Conservation (phyloP, 768 basidiomycete species). For the Xerocomellus amylosporus region DNA sequence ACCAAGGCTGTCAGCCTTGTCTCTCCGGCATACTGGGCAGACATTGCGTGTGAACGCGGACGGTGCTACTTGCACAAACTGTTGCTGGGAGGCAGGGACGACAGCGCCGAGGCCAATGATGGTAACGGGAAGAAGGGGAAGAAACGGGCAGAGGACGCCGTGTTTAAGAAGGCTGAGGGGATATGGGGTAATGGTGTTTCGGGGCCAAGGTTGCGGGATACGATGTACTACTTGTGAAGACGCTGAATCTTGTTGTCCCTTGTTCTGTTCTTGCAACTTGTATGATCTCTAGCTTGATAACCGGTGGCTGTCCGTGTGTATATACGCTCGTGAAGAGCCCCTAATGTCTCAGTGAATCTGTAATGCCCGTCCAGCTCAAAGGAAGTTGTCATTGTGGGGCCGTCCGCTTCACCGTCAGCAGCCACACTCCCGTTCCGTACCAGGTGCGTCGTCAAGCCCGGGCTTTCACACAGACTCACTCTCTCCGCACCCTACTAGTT, state of each 20-base stretch:
- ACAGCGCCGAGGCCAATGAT: slow-evolving; percentile 16
- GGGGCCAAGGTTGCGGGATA: slow-evolving; percentile 49
- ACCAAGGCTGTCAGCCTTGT: slow-evolving; percentile 45
- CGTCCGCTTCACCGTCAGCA: slow-evolving; percentile 34
- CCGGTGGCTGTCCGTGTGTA: background rate
- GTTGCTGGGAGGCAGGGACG: slow-evolving; percentile 33
- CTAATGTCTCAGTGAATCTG: background rate
- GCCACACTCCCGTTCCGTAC: slow-evolving; percentile 61
- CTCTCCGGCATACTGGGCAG: slow-evolving; percentile 41
- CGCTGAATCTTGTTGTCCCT: too few species aligned
- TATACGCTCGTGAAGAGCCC: background rate
- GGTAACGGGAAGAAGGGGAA: slow-evolving; percentile 29
- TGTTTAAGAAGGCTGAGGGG: slow-evolving; percentile 47
- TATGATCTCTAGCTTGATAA: too few species aligned
- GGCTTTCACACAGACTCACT: background rate
- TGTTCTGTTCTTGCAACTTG: too few species aligned
- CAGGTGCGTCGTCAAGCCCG: slow-evolving; percentile 38
- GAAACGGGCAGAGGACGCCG: slow-evolving; percentile 42
- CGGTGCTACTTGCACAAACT: slow-evolving; percentile 49
- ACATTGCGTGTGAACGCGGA: slow-evolving; percentile 52
- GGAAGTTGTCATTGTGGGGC: slow-evolving; percentile 39
- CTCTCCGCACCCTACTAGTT: slow-evolving; percentile 33
- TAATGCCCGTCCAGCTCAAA: slow-evolving; percentile 52
- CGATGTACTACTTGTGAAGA: slow-evolving; percentile 63
- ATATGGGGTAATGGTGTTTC: slow-evolving; percentile 60